Percentiles rank a stretch among this genome's conserved stretches.
These are phyloP conservation scores for Gentiana macrophylla DNA, from an alignment of 257 asterid species.

Conservation along the genomic window DNA sequence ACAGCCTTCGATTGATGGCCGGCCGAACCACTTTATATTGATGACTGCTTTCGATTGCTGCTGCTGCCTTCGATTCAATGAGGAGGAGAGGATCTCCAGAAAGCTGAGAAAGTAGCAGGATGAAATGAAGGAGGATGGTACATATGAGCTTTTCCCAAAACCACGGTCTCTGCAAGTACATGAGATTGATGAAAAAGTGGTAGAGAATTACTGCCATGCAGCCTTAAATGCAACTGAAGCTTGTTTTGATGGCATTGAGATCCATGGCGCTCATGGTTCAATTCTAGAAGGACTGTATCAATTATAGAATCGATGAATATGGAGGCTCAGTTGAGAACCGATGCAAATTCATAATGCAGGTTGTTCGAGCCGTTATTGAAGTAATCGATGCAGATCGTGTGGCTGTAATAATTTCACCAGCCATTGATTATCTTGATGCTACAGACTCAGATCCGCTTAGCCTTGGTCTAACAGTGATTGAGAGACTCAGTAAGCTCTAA, in stretches of 20 bases:
- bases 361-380: conserved; percentile 49
- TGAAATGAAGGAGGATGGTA: too few relatives aligned
- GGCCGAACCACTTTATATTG: too few relatives aligned
- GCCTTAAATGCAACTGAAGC: conserved; percentile 87
- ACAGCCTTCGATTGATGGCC: too few relatives aligned
- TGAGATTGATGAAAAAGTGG: conserved; percentile 46
- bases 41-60: too few relatives aligned
- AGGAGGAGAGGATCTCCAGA: too few relatives aligned
- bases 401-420: conserved; percentile 83
- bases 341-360: conserved; percentile 53
- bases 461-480: conserved; percentile 67
- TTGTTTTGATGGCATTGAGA: conserved; percentile 83
- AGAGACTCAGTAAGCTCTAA: conserved; percentile 59
- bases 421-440: conserved; percentile 89
- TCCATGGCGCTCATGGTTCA: conserved; percentile 95
- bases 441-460: conserved; percentile 67
- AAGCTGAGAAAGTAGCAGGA: too few relatives aligned
- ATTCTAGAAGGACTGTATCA: conserved; percentile 79
- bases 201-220: conserved; percentile 55
- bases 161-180: conserved; percentile 45
- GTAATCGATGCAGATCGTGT: conserved; percentile 68
- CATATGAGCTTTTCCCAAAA: conserved; percentile 46
- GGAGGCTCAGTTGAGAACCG: conserved; percentile 77
- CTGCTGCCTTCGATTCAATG: too few relatives aligned
- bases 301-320: conserved; percentile 61